A percentile compares a stretch with the other conserved stretches of the same genome.
phyloP scores from a whole-genome alignment of 176 grass and related monocot species.

The Thinopyrum elongatum region DNA sequence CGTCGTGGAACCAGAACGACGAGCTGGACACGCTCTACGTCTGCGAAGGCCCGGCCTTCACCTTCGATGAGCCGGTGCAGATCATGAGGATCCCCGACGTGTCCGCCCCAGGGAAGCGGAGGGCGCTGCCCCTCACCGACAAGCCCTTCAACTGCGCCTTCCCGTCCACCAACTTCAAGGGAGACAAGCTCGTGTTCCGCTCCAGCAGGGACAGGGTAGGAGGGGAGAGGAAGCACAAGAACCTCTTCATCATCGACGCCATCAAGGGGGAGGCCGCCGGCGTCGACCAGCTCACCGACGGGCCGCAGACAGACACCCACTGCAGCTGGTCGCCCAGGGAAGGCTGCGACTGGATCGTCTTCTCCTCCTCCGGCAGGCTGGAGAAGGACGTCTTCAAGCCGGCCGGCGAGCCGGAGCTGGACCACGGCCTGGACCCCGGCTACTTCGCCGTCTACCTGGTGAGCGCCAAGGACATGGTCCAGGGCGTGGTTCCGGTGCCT shows the following conservation, averaged over 20 bases:
- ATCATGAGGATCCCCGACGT: conserved; percentile 2
- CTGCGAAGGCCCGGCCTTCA: conserved; percentile 27
- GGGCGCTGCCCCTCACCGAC: neutral
- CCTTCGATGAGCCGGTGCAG: neutral
- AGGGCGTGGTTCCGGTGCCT: neutral
- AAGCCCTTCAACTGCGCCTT: neutral
- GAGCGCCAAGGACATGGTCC: neutral
- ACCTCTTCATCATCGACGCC: conserved; percentile 41
- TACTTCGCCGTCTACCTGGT: conserved; percentile 32
- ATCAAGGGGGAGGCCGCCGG: neutral
- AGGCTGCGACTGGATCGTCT: conserved; percentile 39
- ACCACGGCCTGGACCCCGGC: conserved; percentile 11
- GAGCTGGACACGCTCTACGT: conserved; percentile 23
- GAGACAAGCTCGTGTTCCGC: conserved; percentile 26
- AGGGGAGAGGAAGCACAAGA: conserved; percentile 5
- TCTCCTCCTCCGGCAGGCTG: conserved; percentile 37
- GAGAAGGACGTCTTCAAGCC: too few species aligned
- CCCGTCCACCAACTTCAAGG: neutral
- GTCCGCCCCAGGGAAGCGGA: neutral
- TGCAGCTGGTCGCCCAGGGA: conserved; percentile 35
- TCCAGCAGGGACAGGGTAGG: conserved; percentile 6
- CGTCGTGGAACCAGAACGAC: conserved; percentile 37
- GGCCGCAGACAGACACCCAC: conserved; percentile 22
- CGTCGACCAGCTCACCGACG: conserved; percentile 6
- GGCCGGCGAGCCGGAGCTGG: too few species aligned